phyloP scores from a whole-genome alignment of 2,329 filamentous ascomycete species.

The Penicillium palitans region DNA sequence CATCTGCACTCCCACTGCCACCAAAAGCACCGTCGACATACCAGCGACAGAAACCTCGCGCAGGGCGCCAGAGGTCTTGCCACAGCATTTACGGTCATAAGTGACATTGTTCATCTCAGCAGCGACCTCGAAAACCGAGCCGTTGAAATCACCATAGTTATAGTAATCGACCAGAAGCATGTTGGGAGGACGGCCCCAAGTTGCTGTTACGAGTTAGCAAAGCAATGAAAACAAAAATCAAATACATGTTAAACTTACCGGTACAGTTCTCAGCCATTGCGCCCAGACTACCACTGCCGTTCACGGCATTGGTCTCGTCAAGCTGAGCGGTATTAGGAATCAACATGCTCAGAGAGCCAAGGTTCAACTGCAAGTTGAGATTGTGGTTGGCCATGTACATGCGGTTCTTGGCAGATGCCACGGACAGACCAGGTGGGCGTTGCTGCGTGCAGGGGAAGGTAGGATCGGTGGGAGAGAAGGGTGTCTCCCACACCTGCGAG shows the following conservation, averaged over 20 bases:
- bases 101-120: slow-evolving; percentile 71
- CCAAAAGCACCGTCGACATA: slow-evolving; percentile 23
- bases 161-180: slow-evolving; percentile 85
- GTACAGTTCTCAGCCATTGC: slow-evolving; percentile 63
- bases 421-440: slow-evolving; percentile 67
- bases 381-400: slow-evolving; percentile 91
- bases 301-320: slow-evolving; percentile 69
- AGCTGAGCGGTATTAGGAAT: slow-evolving; percentile 71
- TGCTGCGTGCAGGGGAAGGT: slow-evolving; percentile 76
- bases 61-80: slow-evolving; percentile 30
- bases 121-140: slow-evolving; percentile 75
- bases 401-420: slow-evolving; percentile 56
- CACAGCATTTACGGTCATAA: slow-evolving; percentile 54
- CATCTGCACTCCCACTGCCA: slow-evolving; percentile 28
- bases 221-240: background rate
- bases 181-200: slow-evolving; percentile 70
- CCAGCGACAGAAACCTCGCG: slow-evolving; percentile 21
- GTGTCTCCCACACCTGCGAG: slow-evolving; percentile 85
- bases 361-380: slow-evolving; percentile 72
- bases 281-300: slow-evolving; percentile 67
- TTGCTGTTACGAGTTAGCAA: slow-evolving; percentile 33
- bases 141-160: slow-evolving; percentile 66
- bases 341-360: slow-evolving; percentile 64
- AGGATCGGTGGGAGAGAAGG: slow-evolving; percentile 70
- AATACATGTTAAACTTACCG: slow-evolving; percentile 32